Percentiles rank a stretch among this genome's conserved stretches.
These are phyloP conservation scores for Colletotrichum sp. DNA, from an alignment of 2,329 filamentous ascomycete genomes.

Conservation along the genomic window DNA sequence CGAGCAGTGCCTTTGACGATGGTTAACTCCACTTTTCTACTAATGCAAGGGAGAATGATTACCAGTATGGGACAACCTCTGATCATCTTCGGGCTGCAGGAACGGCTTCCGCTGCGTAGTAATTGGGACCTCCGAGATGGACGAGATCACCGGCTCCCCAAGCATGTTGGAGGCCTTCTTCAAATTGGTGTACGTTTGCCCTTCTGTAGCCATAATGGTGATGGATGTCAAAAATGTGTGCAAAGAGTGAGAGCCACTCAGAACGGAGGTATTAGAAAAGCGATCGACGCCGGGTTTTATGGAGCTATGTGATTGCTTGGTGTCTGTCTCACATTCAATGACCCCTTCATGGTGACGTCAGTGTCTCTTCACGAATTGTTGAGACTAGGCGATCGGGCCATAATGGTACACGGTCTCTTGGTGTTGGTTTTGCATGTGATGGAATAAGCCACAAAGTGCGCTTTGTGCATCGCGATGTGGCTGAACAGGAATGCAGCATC, in stretches of 20 bases:
- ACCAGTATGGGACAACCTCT: conserved; percentile 30
- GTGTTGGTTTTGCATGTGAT: conserved; percentile 4
- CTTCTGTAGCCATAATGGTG: not conserved
- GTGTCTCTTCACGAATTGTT: not conserved
- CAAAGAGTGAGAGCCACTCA: not conserved
- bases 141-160: not conserved
- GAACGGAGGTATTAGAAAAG: not conserved
- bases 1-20: conserved; percentile 31
- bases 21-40: not conserved
- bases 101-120: conserved; percentile 32
- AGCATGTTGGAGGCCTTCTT: not conserved
- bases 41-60: not conserved
- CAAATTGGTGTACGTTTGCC: not conserved
- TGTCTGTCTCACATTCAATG: not conserved
- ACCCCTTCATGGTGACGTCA: conserved; percentile 16
- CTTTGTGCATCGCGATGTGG: not conserved
- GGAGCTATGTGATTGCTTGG: not conserved
- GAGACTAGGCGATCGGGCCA: not conserved
- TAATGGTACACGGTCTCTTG: not conserved
- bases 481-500: not conserved
- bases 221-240: not conserved
- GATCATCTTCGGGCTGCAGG: conserved; percentile 29
- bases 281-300: not conserved
- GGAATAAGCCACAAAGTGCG: not conserved
- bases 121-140: conserved; percentile 24